Evolutionary conservation across 345 rosid genomes (phyloP).

Genomic region (Clausena lansium): DNA sequence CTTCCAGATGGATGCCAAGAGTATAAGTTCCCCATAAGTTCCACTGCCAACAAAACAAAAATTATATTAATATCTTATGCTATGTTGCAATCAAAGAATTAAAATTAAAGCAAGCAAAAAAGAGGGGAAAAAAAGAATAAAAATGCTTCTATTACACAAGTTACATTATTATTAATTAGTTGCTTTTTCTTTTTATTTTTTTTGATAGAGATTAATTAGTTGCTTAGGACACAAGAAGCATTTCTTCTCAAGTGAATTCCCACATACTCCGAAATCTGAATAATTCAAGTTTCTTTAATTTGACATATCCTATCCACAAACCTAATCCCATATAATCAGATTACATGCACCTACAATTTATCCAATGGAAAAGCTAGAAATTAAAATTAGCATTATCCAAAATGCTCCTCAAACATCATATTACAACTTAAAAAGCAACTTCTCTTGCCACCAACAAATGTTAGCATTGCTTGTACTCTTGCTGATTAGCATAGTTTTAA

Average conservation of each 20-base stretch:
- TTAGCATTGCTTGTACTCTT: background rate
- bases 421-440: background rate
- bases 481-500: background rate
- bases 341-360: background rate
- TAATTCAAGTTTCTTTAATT: background rate
- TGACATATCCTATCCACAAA: conserved; percentile 15
- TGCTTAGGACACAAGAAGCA: background rate
- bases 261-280: background rate
- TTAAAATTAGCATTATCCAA: background rate
- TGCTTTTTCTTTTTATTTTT: too few relatives aligned
- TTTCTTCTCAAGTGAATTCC: background rate
- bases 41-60: too few relatives aligned
- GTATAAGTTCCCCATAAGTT: too few relatives aligned
- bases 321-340: background rate
- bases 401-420: background rate
- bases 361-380: background rate
- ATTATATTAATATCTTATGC: too few relatives aligned
- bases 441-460: background rate
- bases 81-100: too few relatives aligned
- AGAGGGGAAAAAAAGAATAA: too few relatives aligned
- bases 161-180: too few relatives aligned
- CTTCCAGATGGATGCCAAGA: too few relatives aligned
- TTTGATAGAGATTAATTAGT: too few relatives aligned
- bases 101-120: too few relatives aligned
- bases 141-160: too few relatives aligned